These are phyloP conservation scores for Pseudogymnoascus sp. DNA, from an alignment of 2,329 filamentous ascomycete species.

Conservation along the genomic window DNA sequence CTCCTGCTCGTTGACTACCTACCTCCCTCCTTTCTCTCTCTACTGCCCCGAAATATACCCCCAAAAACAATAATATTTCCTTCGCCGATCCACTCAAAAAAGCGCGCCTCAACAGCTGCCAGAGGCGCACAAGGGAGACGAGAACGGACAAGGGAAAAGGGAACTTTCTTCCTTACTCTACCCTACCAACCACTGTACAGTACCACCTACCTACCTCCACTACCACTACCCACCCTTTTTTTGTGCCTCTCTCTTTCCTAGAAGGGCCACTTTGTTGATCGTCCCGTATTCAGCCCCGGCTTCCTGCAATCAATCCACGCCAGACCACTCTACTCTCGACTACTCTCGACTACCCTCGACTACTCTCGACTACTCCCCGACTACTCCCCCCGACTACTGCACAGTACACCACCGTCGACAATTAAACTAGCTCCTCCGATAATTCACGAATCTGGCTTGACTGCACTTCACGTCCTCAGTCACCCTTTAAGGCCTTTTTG, in stretches of 20 bases:
- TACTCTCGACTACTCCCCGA: neutral
- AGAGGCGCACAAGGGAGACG: neutral
- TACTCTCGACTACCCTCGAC: neutral
- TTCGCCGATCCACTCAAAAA: neutral
- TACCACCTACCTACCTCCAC: neutral
- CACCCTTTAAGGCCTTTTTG: neutral
- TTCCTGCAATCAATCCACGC: neutral
- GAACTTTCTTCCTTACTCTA: neutral
- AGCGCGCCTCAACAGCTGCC: neutral
- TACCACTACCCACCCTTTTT: neutral
- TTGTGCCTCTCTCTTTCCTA: conserved; percentile 2
- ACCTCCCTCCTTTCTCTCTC: neutral
- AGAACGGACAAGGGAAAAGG: neutral
- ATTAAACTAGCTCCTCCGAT: neutral
- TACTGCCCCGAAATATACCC: neutral
- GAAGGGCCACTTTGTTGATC: neutral
- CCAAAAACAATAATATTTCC: neutral
- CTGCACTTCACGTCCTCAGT: neutral
- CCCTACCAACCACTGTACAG: neutral
- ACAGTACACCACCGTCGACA: neutral
- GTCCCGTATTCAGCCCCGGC: neutral
- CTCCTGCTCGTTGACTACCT: neutral
- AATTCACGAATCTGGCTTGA: conserved; percentile 1
- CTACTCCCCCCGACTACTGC: neutral
- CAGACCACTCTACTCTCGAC: neutral